phyloP scores from a whole-genome alignment of 192 early-diverging fungal genomes.

The Helicostylum pulchrum region DNA sequence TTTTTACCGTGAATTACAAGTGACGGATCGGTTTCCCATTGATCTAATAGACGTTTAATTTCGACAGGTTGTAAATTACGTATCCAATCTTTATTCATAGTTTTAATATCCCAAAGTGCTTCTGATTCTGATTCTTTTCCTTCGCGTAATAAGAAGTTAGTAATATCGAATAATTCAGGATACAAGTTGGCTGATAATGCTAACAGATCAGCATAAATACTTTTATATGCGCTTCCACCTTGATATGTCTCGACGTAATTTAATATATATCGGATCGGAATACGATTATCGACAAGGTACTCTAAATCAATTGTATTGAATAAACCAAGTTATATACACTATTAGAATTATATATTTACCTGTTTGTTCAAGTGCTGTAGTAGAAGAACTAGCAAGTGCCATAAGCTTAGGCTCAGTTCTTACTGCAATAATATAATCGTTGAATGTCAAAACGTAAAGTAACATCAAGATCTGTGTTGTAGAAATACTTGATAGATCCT shows the following conservation, averaged over 20 bases:
- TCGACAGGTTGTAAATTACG: not conserved
- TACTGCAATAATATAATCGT: conserved; percentile 21
- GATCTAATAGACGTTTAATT: conserved; percentile 2
- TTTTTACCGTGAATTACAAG: not conserved
- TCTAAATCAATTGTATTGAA: not conserved
- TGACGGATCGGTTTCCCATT: conserved; percentile 2
- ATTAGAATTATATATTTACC: too few relatives aligned
- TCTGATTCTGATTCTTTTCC: conserved; percentile 9
- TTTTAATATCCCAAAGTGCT: not conserved
- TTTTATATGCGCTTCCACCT: conserved; percentile 21
- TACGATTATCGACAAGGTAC: conserved; percentile 4
- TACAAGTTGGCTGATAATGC: conserved; percentile 30
- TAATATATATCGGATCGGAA: conserved; percentile 34
- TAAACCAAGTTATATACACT: not conserved
- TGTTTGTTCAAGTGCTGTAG: too few relatives aligned
- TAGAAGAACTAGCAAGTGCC: conserved; percentile 1
- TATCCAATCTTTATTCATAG: not conserved
- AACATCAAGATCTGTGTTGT: conserved; percentile 31
- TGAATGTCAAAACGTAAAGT: conserved; percentile 35
- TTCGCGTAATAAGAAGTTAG: conserved; percentile 29
- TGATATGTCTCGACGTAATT: conserved; percentile 26
- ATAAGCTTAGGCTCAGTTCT: conserved; percentile 22
- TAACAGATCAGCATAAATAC: conserved; percentile 40
- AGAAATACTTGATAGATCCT: conserved; percentile 11
- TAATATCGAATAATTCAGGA: conserved; percentile 41